Base-by-base conservation (phyloP, 495 filamentous ascomycete species). In the Penicillium nucicola region DNA sequence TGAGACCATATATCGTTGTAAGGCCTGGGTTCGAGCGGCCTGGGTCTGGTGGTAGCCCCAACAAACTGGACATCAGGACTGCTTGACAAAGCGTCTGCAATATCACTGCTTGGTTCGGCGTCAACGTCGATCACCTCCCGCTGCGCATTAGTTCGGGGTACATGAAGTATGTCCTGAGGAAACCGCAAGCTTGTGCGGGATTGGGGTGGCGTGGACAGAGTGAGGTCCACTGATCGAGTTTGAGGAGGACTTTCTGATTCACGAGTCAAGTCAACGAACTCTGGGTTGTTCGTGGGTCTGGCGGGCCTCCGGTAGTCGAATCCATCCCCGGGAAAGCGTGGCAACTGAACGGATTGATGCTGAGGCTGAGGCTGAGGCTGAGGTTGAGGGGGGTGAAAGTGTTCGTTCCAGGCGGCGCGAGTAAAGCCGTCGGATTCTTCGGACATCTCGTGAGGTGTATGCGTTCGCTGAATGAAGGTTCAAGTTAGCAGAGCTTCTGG, bases 221-320 rank as follows among this genome's bases (percentile, higher is more conserved):
- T 22, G 10, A 20, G 30, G n/a, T 20, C 10, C 4, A 46, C 20
- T 36, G 33, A 12, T 23, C 40, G 34, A 28, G 5, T 28, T 34
- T 48, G 58, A 8, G 69, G 63, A 23, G 67, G 64, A 3, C 71
- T 67, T 18, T 77, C 77, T 2, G 69, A 60, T 5, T 80, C 79
- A 10, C 72, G 67, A 4, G 81, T 84, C 17, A 84, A 59, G 56
- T 84, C 81, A 15, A 84, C 82, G 5, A 82, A 66, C 44, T 17
- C n/a, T 59, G 55, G 12, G 63, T 14, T 12, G 40, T 32, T 35
- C 1, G 57, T 48, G 2, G 53, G 41, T n/a, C 63, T 66, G 50
- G 64, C 58, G 7, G 80, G 79, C 19, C 74, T 68, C 41, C 79
- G 67, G 23, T 69, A 76, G 39, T 84, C 81, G 30, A 75, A 61